A percentile compares a stretch with the other conserved stretches of the same genome.
phyloP scores from a whole-genome alignment of 208 protist species.

The Crithidia fasciculata region DNA sequence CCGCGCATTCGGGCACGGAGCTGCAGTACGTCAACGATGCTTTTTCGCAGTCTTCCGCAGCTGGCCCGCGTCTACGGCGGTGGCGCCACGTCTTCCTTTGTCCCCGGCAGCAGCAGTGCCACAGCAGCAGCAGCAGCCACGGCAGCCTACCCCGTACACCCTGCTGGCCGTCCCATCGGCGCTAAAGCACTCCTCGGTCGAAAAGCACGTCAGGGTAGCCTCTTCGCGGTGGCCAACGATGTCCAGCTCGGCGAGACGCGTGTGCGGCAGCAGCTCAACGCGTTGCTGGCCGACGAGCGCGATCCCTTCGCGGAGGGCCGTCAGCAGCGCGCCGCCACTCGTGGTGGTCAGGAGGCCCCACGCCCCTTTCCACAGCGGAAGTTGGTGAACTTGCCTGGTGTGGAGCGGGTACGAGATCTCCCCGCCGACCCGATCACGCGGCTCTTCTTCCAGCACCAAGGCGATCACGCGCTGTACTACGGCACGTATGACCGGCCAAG shows the following conservation, averaged over 20 bases:
- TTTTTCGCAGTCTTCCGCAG: constrained; percentile 6
- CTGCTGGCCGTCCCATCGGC: constrained; percentile 11
- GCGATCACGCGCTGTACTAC: constrained; percentile 92
- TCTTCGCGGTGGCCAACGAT: constrained; percentile 81
- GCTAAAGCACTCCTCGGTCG: constrained; percentile 46
- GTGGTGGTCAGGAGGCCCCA: constrained; percentile 11
- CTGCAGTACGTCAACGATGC: not conserved
- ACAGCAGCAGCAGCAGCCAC: constrained; percentile 13
- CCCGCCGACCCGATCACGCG: constrained; percentile 91
- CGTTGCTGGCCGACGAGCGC: constrained; percentile 75
- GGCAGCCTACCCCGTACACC: not conserved
- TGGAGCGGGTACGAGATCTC: constrained; percentile 82
- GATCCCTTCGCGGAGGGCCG: constrained; percentile 40
- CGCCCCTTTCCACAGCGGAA: constrained; percentile 47
- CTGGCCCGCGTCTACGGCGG: constrained; percentile 79
- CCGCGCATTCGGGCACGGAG: too few relatives aligned
- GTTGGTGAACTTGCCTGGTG: constrained; percentile 83
- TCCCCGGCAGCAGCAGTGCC: constrained; percentile 27
- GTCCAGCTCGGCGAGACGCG: constrained; percentile 65
- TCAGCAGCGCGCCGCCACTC: constrained; percentile 2
- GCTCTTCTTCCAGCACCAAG: constrained; percentile 93
- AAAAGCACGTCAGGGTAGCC: constrained; percentile 69
- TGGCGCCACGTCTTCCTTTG: constrained; percentile 34
- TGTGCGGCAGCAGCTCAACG: constrained; percentile 82
- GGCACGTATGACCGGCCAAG: constrained; percentile 86